A percentile compares a stretch with the other conserved stretches of the same genome.
phyloP scores from a whole-genome alignment of 305 asterid species.

The Salvia sclarea region DNA sequence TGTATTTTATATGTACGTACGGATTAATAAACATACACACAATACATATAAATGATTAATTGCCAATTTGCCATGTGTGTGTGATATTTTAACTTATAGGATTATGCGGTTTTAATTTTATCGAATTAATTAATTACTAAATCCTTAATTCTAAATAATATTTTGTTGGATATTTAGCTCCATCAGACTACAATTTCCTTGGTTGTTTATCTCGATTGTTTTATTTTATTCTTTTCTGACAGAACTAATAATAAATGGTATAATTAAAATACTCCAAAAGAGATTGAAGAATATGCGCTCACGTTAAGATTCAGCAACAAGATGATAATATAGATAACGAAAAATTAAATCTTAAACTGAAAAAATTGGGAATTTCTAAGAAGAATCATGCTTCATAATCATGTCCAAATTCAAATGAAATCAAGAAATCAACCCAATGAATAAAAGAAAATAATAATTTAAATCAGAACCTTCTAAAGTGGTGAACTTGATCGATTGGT shows the following conservation, averaged over 20 bases:
- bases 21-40: too few species aligned
- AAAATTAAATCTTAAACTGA: not conserved
- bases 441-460: not conserved
- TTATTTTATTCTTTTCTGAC: not conserved
- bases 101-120: too few species aligned
- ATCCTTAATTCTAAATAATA: too few species aligned
- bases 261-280: not conserved
- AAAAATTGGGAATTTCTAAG: not conserved
- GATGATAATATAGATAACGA: not conserved
- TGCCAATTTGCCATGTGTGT: too few species aligned
- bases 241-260: not conserved
- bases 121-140: too few species aligned
- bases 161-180: too few species aligned
- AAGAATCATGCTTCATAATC: slow-evolving; percentile 24
- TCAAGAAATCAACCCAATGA: not conserved
- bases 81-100: too few species aligned
- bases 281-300: not conserved
- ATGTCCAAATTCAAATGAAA: not conserved
- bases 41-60: too few species aligned
- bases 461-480: not conserved
- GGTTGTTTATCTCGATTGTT: not conserved
- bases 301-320: not conserved
- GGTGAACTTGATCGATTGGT: not conserved
- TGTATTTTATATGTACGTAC: too few species aligned
- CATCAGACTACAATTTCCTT: not conserved